Evolutionary conservation across 352 stramenopile genomes (phyloP).

Genomic region (Phytopythium helicoides): DNA sequence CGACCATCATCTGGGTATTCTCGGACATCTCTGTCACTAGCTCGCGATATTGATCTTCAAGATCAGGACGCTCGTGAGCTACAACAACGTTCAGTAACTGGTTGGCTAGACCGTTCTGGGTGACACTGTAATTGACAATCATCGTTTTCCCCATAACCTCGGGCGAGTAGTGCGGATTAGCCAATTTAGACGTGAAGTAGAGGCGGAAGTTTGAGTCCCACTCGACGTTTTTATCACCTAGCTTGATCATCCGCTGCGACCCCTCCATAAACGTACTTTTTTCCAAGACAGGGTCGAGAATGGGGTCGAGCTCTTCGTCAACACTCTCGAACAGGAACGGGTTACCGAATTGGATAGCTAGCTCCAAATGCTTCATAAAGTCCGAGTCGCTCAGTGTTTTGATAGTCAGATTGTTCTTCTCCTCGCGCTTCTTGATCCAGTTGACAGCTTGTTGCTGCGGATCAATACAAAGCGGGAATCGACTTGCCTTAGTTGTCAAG

Average conservation of each 20-base stretch:
- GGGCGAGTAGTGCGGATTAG: constrained; percentile 93
- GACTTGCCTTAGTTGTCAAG: constrained; percentile 91
- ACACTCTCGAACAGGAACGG: constrained; percentile 95
- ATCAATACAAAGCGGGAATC: constrained; percentile 95
- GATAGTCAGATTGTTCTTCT: constrained; percentile 91
- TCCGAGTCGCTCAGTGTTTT: constrained; percentile 93
- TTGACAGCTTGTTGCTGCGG: constrained; percentile 94
- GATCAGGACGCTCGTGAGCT: constrained; percentile 89
- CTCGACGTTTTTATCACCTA: constrained; percentile 94
- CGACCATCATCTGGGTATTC: constrained; percentile 91
- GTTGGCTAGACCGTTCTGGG: constrained; percentile 89
- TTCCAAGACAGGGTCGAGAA: constrained; percentile 93
- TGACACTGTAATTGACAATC: constrained; percentile 97
- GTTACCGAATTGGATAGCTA: constrained; percentile 95
- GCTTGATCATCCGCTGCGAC: constrained; percentile 87
- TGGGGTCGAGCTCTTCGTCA: constrained; percentile 94
- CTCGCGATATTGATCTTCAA: constrained; percentile 92
- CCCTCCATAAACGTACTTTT: constrained; percentile 93
- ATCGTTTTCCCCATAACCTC: constrained; percentile 97
- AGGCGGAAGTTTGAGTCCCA: constrained; percentile 93
- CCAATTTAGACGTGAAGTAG: constrained; percentile 94
- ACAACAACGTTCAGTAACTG: constrained; percentile 95
- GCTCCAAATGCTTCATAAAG: constrained; percentile 95
- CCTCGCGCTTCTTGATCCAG: constrained; percentile 97
- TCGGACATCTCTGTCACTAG: constrained; percentile 93